phyloP scores from a whole-genome alignment of 1,139 yeast genomes.

The Candida sp. region DNA sequence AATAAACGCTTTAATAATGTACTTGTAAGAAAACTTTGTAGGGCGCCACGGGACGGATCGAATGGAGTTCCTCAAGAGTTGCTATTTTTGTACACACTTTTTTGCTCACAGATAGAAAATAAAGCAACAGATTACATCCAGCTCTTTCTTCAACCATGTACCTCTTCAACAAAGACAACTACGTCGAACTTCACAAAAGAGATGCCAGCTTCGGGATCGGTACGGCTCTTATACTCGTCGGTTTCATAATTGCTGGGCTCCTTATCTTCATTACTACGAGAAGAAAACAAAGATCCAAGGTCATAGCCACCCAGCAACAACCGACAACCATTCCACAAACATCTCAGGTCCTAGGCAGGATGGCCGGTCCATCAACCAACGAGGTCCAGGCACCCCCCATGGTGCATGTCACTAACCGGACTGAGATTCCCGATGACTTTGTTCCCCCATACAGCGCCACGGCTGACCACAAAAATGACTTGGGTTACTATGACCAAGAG shows the following conservation, averaged over 20 bases:
- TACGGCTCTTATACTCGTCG: neutral
- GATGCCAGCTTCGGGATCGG: neutral
- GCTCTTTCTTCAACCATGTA: neutral
- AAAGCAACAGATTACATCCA: no score
- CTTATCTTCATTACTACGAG: neutral
- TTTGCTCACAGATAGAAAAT: no score
- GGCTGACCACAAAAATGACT: neutral
- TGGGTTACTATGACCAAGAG: neutral
- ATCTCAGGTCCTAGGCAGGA: neutral
- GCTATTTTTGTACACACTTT: no score
- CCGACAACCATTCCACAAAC: neutral
- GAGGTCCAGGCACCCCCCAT: neutral
- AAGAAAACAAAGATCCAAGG: neutral
- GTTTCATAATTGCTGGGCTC: neutral
- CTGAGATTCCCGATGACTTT: neutral
- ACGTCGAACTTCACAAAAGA: neutral
- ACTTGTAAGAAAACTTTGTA: no score
- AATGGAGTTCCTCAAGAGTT: no score
- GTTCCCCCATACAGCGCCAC: neutral
- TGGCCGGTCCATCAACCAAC: neutral
- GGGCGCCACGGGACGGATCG: no score
- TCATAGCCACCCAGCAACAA: neutral
- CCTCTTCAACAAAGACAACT: neutral
- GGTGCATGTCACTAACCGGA: neutral
- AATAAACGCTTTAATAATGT: no score